Evolutionary conservation across 2,329 filamentous ascomycete genomes (phyloP), one percentile per base, ranked within the genome.

Genomic region (Trichoderma afroharzianum): DNA sequence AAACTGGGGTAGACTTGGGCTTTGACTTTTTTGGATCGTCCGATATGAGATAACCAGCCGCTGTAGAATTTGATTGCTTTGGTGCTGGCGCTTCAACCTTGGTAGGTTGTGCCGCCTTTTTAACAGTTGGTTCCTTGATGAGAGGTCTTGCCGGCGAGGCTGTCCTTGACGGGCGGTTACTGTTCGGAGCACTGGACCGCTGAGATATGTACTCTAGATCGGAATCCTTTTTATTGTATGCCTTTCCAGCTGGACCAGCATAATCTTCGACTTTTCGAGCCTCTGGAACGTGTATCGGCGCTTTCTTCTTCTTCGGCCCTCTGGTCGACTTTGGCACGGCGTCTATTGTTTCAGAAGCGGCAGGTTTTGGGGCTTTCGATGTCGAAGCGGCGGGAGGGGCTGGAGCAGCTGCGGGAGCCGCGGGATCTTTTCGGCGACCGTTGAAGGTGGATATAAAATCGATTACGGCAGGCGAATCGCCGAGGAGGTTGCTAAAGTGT

Each of bases 401-500:
- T 11, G 74, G 33, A 3, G 77, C 57, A 3, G 76, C 71, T 2
- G 79, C 72, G 8, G 77, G 80, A 1, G 83, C n/a, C 3, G 58
- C n/a, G 15, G 72, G 84, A 24, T 84, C 84, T 75, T 85, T 81
- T 64, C 89, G 82, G 21, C 85, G 88, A 3, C 91, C 88, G 79
- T 97, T 98, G 80, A 95, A 95, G 21, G 90, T 91, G 1, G 93
- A 89, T 74, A 95, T 91, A 79, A 94, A 96, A 76, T 94, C 91
- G 73, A 94, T 83, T 53, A 85, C 88, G 76, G 92, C 90, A 1
- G 94, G 89, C 7, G 93, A 94, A 80, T 97, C 94, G 63, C 95
- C 96, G 0, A 99, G 88, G 68, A 99, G 85, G 78, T 96, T 94
- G 80, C 91, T 92, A 73, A 99, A 91, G 81, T 98, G 94, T 55